Evolutionary conservation across 106 monocot species (phyloP).

Genomic region (Narthecium ossifragum): DNA sequence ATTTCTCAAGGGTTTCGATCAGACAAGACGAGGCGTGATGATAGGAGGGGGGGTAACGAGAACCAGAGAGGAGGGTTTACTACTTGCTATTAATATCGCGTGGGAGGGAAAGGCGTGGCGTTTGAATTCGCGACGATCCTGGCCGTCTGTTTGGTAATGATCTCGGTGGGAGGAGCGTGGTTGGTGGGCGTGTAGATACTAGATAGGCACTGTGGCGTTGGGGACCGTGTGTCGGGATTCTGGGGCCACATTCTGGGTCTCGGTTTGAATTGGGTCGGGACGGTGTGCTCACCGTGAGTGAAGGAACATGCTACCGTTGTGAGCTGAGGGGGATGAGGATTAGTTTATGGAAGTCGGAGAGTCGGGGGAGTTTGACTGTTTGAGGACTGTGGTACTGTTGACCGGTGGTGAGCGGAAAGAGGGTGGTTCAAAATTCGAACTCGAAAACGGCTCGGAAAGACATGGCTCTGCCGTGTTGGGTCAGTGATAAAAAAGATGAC

Average conservation of each 20-base stretch:
- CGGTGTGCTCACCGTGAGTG: background rate
- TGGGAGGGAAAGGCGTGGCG: slow-evolving; percentile 1
- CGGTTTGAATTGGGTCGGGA: slow-evolving; percentile 1
- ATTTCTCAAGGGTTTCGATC: background rate
- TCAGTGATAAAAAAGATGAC: background rate
- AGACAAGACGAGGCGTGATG: background rate
- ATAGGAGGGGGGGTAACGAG: background rate
- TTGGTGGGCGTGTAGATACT: no score
- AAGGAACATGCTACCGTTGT: background rate
- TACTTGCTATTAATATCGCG: background rate
- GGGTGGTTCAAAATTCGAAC: background rate
- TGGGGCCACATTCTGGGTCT: background rate
- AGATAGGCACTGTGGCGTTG: background rate
- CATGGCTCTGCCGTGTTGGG: background rate
- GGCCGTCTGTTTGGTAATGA: background rate
- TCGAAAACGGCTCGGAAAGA: background rate
- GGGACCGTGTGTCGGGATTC: background rate
- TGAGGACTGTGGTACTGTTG: background rate
- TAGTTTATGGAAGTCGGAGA: no score
- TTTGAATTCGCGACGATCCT: slow-evolving; percentile 1
- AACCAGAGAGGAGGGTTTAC: background rate
- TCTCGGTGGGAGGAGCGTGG: slow-evolving; percentile 1
- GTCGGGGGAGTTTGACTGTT: background rate
- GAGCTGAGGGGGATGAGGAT: background rate
- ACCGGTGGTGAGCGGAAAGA: background rate